Evolutionary conservation across 2,329 filamentous ascomycete genomes (phyloP).

Genomic region (Massarina eburnea): DNA sequence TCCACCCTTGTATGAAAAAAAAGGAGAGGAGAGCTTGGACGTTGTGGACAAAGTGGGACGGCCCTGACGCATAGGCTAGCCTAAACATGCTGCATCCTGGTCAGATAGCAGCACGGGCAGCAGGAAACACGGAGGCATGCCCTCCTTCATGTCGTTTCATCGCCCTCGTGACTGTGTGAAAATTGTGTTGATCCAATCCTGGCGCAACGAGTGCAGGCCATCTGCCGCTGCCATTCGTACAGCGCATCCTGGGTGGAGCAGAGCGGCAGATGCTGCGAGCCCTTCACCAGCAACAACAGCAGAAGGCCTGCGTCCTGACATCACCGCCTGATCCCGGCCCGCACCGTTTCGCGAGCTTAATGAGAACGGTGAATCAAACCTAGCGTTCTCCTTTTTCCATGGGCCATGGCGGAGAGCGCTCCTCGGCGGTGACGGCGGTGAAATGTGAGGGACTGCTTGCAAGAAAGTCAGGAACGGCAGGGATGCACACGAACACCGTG

Average conservation of each 20-base stretch:
- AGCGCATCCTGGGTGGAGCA: conserved; percentile 19
- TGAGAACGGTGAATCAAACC: conserved; percentile 36
- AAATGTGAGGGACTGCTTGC: conserved; percentile 24
- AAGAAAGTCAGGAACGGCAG: conserved; percentile 37
- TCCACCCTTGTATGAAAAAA: conserved; percentile 41
- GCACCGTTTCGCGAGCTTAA: conserved; percentile 19
- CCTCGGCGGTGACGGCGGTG: conserved; percentile 14
- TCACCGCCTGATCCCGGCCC: conserved; percentile 18
- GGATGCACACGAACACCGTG: conserved; percentile 23
- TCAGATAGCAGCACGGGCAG: conserved; percentile 33
- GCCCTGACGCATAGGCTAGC: conserved; percentile 42
- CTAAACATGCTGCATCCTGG: conserved; percentile 43
- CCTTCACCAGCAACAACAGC: conserved; percentile 13
- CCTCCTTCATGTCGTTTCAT: conserved; percentile 42
- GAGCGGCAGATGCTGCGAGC: conserved; percentile 15
- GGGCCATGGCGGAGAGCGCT: conserved; percentile 26
- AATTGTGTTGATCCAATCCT: conserved; percentile 40
- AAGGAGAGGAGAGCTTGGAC: conserved; percentile 40
- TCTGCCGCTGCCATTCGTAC: conserved; percentile 19
- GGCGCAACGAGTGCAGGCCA: conserved; percentile 23
- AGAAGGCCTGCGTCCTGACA: conserved; percentile 34
- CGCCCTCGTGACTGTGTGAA: conserved; percentile 44
- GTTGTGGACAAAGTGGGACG: conserved; percentile 19
- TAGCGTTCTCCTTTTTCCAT: conserved; percentile 29
- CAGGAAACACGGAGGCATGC: conserved; percentile 40